A percentile compares a stretch with the other conserved stretches of the same genome.
Conservation (phyloP, 768 basidiomycete species). For the Sporobolomyces pararoseus region DNA sequence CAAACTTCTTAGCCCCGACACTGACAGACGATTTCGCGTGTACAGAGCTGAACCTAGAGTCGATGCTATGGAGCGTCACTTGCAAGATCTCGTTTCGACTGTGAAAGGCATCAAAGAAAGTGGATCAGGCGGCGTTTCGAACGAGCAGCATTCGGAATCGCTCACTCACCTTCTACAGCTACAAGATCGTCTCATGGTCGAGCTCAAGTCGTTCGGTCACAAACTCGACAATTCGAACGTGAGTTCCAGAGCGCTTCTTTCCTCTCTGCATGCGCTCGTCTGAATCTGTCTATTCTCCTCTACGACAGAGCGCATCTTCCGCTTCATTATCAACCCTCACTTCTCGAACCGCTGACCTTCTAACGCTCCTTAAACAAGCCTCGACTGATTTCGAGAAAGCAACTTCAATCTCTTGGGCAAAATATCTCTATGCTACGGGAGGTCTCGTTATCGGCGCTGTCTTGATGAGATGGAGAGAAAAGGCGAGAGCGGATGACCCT, state of each 20-base stretch:
- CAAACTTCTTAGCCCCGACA: not conserved
- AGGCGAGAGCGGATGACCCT: conserved; percentile 9
- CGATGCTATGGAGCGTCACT: conserved; percentile 6
- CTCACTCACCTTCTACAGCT: conserved; percentile 32
- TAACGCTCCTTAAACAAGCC: conserved; percentile 16
- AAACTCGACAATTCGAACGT: conserved; percentile 31
- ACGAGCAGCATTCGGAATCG: conserved; percentile 18
- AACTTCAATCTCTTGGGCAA: not conserved
- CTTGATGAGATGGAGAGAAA: conserved; percentile 15
- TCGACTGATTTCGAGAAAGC: conserved; percentile 14
- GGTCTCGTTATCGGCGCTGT: not conserved
- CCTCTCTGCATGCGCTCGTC: not conserved
- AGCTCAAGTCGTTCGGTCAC: conserved; percentile 27
- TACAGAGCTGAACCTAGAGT: not conserved
- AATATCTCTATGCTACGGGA: not conserved
- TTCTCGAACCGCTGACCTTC: conserved; percentile 14
- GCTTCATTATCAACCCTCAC: conserved; percentile 28
- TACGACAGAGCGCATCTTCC: conserved; percentile 17
- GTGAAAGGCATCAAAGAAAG: conserved; percentile 1
- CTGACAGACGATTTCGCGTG: not conserved
- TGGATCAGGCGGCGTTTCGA: not conserved
- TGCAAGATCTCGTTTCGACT: conserved; percentile 12
- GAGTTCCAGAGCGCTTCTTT: conserved; percentile 4
- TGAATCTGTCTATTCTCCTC: not conserved
- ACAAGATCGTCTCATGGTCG: conserved; percentile 37